Evolutionary conservation across 805 yeast genomes (phyloP).

Genomic region (Hermanozyma aechmeae): DNA sequence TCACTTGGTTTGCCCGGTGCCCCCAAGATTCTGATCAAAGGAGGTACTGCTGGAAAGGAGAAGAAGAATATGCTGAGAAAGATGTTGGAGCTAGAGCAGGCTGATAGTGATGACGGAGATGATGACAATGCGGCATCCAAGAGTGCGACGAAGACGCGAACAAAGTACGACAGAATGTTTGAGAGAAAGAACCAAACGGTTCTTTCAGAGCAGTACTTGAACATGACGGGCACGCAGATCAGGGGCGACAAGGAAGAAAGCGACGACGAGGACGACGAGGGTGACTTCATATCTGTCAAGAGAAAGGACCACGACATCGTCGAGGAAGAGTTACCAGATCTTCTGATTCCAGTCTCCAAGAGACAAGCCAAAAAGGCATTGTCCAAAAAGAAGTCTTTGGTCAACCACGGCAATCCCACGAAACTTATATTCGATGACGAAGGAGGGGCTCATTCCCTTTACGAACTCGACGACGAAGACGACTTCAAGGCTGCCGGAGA

Average conservation of each 20-base stretch:
- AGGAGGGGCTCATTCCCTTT: slow-evolving; percentile 83
- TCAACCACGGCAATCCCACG: slow-evolving; percentile 57
- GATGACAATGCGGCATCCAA: slow-evolving; percentile 31
- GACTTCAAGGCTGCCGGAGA: slow-evolving; percentile 72
- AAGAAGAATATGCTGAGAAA: slow-evolving; percentile 76
- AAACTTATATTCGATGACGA: slow-evolving; percentile 89
- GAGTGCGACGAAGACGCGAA: slow-evolving; percentile 45
- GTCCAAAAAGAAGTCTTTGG: slow-evolving; percentile 67
- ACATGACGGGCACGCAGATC: slow-evolving; percentile 44
- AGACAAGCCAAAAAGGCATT: slow-evolving; percentile 79
- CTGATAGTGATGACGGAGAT: slow-evolving; percentile 53
- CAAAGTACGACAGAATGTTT: slow-evolving; percentile 93
- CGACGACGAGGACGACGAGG: slow-evolving; percentile 40
- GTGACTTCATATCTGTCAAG: slow-evolving; percentile 74
- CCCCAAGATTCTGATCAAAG: slow-evolving; percentile 74
- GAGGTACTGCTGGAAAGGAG: slow-evolving; percentile 52
- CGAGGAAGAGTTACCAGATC: slow-evolving; percentile 57
- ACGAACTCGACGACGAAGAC: slow-evolving; percentile 84
- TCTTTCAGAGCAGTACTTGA: slow-evolving; percentile 78
- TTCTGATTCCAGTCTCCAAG: slow-evolving; percentile 63
- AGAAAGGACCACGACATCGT: slow-evolving; percentile 63
- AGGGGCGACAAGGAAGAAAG: slow-evolving; percentile 17
- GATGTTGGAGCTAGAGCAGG: slow-evolving; percentile 44
- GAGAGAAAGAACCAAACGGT: slow-evolving; percentile 91
- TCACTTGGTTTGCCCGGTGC: slow-evolving; percentile 94